Percentiles rank a stretch among this genome's conserved stretches.
phyloP scores from a whole-genome alignment of 805 yeast species.

The Myxozyma mucilagina region DNA sequence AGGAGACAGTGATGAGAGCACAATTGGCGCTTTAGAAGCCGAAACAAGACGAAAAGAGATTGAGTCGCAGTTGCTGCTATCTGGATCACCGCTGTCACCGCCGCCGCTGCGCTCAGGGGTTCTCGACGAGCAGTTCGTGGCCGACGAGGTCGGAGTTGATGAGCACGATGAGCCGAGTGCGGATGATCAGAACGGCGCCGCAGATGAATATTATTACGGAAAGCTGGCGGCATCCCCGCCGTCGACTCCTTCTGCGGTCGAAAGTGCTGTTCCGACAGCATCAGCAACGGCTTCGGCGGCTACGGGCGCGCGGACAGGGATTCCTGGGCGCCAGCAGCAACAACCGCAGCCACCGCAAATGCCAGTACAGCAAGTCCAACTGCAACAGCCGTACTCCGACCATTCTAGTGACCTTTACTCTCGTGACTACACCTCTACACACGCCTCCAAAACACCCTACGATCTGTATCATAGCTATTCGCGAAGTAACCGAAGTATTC shows the following conservation, averaged over 20 bases:
- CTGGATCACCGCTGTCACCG: conserved; percentile 28
- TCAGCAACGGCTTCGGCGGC: neutral
- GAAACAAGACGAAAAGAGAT: conserved; percentile 14
- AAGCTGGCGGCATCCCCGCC: conserved; percentile 25
- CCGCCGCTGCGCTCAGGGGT: conserved; percentile 25
- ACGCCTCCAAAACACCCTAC: conserved; percentile 2
- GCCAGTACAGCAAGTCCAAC: neutral
- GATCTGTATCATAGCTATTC: conserved; percentile 2
- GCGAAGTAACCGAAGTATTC: conserved; percentile 14
- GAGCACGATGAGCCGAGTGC: neutral
- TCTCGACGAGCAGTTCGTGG: neutral
- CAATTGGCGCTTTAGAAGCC: conserved; percentile 7
- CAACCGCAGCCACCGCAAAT: neutral
- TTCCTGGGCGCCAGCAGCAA: neutral
- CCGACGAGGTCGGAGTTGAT: neutral
- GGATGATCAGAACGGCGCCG: neutral
- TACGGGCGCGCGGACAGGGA: neutral
- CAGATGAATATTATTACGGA: neutral
- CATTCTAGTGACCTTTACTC: conserved; percentile 7
- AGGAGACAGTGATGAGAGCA: conserved; percentile 13
- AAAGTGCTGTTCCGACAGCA: too few species aligned
- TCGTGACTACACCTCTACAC: conserved; percentile 1
- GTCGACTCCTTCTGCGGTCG: conserved; percentile 16
- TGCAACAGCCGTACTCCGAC: neutral
- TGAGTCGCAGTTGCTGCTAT: conserved; percentile 26